A percentile compares a stretch with the other conserved stretches of the same genome.
Conservation (phyloP, 2,329 filamentous ascomycete species). For the Mycosphaerelloides madeirae region DNA sequence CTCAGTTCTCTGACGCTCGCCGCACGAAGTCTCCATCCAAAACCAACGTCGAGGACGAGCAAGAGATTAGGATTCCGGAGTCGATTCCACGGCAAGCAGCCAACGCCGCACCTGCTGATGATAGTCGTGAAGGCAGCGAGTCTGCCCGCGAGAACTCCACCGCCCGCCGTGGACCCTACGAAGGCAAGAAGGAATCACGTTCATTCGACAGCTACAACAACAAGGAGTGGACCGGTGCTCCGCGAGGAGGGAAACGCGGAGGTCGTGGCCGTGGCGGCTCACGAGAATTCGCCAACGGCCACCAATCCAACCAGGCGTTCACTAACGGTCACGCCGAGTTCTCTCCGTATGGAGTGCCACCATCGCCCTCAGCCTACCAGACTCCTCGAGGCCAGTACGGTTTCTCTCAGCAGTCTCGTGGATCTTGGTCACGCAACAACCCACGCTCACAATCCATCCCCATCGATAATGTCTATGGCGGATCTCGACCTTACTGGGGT, state of each 20-base stretch:
- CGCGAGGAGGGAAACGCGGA: conserved; percentile 28
- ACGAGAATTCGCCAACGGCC: conserved; percentile 30
- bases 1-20: conserved; percentile 6
- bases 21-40: conserved; percentile 18
- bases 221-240: conserved; percentile 20
- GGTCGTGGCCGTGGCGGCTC: conserved; percentile 32
- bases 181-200: conserved; percentile 20
- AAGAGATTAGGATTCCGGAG: conserved; percentile 18
- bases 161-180: conserved; percentile 16
- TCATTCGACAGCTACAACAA: conserved; percentile 20
- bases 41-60: conserved; percentile 11
- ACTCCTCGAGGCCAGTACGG: conserved; percentile 23
- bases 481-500: conserved; percentile 29
- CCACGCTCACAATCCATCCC: conserved; percentile 60
- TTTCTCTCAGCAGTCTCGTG: conserved; percentile 31
- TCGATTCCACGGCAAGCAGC: conserved; percentile 13
- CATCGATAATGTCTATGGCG: conserved; percentile 48
- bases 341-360: conserved; percentile 20
- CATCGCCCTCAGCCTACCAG: conserved; percentile 27
- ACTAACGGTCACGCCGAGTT: conserved; percentile 24
- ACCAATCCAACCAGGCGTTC: conserved; percentile 18
- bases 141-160: conserved; percentile 7
- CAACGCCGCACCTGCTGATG: conserved; percentile 5
- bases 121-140: conserved; percentile 9
- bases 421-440: conserved; percentile 45